Evolutionary conservation across 768 basidiomycete genomes (phyloP).

Genomic region (Pleurotus ostreatus): DNA sequence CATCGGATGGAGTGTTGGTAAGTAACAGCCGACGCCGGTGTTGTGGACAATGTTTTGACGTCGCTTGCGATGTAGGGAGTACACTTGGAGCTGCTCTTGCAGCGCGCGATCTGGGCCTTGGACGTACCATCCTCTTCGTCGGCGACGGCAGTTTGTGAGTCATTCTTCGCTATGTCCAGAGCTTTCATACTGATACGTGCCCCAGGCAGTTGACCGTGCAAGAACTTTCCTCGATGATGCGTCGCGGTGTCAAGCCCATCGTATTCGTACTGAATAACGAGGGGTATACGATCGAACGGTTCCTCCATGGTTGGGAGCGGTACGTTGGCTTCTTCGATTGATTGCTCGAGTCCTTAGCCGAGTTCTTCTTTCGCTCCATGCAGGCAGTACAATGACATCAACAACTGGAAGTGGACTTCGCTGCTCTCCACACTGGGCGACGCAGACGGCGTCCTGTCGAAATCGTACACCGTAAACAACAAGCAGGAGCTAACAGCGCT

Average conservation of each 20-base stretch:
- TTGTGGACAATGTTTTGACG: background rate
- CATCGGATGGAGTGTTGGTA: slow-evolving; percentile 86
- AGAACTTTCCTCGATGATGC: slow-evolving; percentile 83
- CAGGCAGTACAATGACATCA: slow-evolving; percentile 85
- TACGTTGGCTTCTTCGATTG: slow-evolving; percentile 13
- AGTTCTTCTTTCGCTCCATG: slow-evolving; percentile 1
- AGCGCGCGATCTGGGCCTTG: slow-evolving; percentile 55
- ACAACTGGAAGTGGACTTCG: slow-evolving; percentile 71
- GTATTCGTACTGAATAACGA: slow-evolving; percentile 79
- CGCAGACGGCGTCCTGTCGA: slow-evolving; percentile 41
- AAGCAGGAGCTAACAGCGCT: slow-evolving; percentile 66
- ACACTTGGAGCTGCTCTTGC: slow-evolving; percentile 80
- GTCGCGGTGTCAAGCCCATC: slow-evolving; percentile 69
- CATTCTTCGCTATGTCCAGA: slow-evolving; percentile 8
- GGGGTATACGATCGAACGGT: slow-evolving; percentile 87
- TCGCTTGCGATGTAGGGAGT: slow-evolving; percentile 33
- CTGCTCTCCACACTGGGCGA: slow-evolving; percentile 61
- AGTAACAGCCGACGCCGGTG: slow-evolving; percentile 13
- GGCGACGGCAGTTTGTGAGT: slow-evolving; percentile 80
- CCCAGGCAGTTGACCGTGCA: slow-evolving; percentile 73
- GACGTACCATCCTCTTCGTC: slow-evolving; percentile 77
- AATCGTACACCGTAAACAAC: slow-evolving; percentile 63
- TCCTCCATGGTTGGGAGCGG: slow-evolving; percentile 63
- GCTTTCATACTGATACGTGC: background rate
- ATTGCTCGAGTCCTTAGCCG: background rate